These are phyloP conservation scores for Cyphellophora attinorum DNA, from an alignment of 2,329 filamentous ascomycete species.

Conservation along the genomic window DNA sequence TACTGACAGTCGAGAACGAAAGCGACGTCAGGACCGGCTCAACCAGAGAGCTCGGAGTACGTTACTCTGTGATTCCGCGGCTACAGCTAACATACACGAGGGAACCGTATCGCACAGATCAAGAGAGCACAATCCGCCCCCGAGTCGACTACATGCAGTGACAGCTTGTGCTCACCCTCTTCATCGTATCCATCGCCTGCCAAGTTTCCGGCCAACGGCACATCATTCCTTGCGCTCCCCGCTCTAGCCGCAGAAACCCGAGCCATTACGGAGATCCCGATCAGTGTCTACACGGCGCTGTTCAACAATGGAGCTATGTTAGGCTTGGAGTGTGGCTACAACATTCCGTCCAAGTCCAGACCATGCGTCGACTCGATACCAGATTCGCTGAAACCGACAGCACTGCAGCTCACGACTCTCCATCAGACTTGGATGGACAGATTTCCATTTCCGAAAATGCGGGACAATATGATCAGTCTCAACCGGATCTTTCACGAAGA, in stretches of 20 bases:
- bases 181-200: neutral
- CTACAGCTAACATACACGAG: neutral
- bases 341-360: slow-evolving; percentile 18
- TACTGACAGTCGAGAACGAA: slow-evolving; percentile 26
- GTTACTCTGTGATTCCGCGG: slow-evolving; percentile 3
- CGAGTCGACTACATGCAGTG: neutral
- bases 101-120: neutral
- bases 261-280: slow-evolving; percentile 4
- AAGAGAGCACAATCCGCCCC: neutral
- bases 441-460: slow-evolving; percentile 30
- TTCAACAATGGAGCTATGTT: slow-evolving; percentile 24
- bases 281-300: slow-evolving; percentile 22
- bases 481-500: slow-evolving; percentile 25
- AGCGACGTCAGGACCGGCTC: slow-evolving; percentile 29
- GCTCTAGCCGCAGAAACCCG: neutral
- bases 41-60: slow-evolving; percentile 28
- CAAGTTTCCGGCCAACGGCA: neutral
- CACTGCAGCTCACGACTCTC: slow-evolving; percentile 22
- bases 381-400: slow-evolving; percentile 24
- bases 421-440: slow-evolving; percentile 32
- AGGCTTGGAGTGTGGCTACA: slow-evolving; percentile 21
- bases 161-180: neutral
- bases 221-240: slow-evolving; percentile 1
- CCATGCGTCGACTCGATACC: slow-evolving; percentile 15
- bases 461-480: slow-evolving; percentile 28